Evolutionary conservation across 495 filamentous ascomycete species (phyloP).

Genomic region (Beverwykella pulmonaria): DNA sequence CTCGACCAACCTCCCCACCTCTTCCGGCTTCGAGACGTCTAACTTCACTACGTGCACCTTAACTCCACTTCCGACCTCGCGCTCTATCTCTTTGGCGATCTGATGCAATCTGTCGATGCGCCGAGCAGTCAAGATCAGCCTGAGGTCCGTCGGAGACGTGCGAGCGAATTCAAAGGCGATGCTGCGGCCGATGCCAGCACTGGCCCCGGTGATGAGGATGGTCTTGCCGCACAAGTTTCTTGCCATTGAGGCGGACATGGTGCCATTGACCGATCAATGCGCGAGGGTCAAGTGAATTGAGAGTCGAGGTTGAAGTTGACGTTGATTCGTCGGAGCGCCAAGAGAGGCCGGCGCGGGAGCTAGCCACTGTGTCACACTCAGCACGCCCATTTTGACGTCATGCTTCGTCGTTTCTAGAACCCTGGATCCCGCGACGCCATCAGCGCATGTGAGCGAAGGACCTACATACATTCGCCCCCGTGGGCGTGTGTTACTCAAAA

Average conservation of each 20-base stretch:
- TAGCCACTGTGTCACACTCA: no score
- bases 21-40: slow-evolving; percentile 81
- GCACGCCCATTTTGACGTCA: no score
- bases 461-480: no score
- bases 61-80: slow-evolving; percentile 79
- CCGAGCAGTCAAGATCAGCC: slow-evolving; percentile 83
- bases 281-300: no score
- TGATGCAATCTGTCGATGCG: slow-evolving; percentile 75
- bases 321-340: no score
- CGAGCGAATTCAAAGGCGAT: slow-evolving; percentile 91
- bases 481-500: no score
- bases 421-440: no score
- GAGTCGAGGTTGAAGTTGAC: no score
- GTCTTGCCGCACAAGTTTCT: slow-evolving; percentile 93
- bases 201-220: slow-evolving; percentile 88
- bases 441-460: no score
- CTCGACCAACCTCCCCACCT: slow-evolving; percentile 73
- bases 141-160: slow-evolving; percentile 76
- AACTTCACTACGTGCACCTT: slow-evolving; percentile 79
- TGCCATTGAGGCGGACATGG: slow-evolving; percentile 55
- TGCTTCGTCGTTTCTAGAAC: no score
- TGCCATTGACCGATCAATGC: background rate
- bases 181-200: slow-evolving; percentile 85
- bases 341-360: no score
- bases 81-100: slow-evolving; percentile 71